These are phyloP conservation scores for Penicillium parvum DNA, from an alignment of 495 filamentous ascomycete genomes.

Conservation along the genomic window DNA sequence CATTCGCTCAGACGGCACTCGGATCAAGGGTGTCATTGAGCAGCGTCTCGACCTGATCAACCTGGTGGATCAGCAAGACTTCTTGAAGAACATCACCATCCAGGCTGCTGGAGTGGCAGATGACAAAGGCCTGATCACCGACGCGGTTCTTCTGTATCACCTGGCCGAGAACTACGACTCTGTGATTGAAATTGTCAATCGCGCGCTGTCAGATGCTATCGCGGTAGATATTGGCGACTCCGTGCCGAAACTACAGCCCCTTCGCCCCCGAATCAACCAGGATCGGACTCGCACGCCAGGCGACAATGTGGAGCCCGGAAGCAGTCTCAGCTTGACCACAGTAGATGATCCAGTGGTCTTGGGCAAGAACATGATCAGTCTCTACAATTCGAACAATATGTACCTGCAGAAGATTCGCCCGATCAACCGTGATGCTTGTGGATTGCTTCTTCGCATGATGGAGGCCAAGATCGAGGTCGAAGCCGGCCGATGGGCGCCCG, in stretches of 20 bases:
- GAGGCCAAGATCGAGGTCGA: conserved; percentile 70
- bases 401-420: conserved; percentile 64
- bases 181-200: conserved; percentile 82
- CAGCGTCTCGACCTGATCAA: conserved; percentile 81
- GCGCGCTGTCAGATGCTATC: conserved; percentile 83
- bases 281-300: no score
- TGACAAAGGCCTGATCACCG: conserved; percentile 85
- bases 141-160: conserved; percentile 92
- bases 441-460: conserved; percentile 70
- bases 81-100: conserved; percentile 78
- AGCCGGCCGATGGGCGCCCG: conserved; percentile 65
- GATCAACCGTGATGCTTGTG: conserved; percentile 64
- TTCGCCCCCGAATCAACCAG: conserved; percentile 55
- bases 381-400: conserved; percentile 74
- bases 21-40: conserved; percentile 83
- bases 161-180: conserved; percentile 91
- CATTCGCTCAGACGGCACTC: conserved; percentile 72
- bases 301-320: conserved; percentile 35
- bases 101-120: conserved; percentile 89
- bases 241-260: conserved; percentile 66
- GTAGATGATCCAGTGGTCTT: conserved; percentile 82
- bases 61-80: conserved; percentile 71
- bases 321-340: conserved; percentile 74
- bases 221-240: conserved; percentile 76
- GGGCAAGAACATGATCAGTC: conserved; percentile 69